Percentiles rank a stretch among this genome's conserved stretches.
phyloP scores from a whole-genome alignment of 1,139 yeast genomes.

The Blastobotrys persicus region DNA sequence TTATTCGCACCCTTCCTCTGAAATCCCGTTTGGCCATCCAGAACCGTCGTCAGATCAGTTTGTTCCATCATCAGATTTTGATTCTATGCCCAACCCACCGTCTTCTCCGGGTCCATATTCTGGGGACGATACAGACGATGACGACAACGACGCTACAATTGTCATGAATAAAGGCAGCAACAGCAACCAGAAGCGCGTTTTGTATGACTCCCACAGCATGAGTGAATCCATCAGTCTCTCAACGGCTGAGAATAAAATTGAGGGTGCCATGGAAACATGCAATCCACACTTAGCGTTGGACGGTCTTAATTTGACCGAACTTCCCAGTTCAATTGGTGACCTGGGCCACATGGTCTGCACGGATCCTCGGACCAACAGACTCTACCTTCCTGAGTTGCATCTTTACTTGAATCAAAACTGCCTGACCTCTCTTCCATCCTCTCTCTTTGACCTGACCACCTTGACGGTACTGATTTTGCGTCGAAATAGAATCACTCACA shows the following conservation, averaged over 20 bases:
- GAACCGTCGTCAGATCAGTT: neutral
- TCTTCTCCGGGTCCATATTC: conserved; percentile 1
- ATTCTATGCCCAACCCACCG: neutral
- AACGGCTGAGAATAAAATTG: conserved; percentile 19
- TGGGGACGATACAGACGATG: neutral
- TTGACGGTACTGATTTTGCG: conserved; percentile 56
- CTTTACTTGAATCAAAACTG: conserved; percentile 52
- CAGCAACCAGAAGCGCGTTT: neutral
- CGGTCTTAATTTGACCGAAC: conserved; percentile 41
- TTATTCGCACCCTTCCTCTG: conserved; percentile 5
- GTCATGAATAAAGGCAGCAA: neutral
- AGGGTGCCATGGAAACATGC: conserved; percentile 39
- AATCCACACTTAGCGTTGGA: conserved; percentile 44
- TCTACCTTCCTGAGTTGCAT: conserved; percentile 38
- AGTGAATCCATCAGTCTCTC: neutral
- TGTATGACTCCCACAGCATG: conserved; percentile 5
- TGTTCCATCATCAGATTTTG: neutral
- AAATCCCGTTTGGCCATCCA: neutral
- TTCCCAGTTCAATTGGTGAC: conserved; percentile 59
- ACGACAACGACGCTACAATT: conserved; percentile 3
- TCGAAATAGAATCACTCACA: conserved; percentile 46
- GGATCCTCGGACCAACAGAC: conserved; percentile 15
- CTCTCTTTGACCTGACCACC: conserved; percentile 49
- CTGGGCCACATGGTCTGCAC: conserved; percentile 46
- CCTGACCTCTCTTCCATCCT: conserved; percentile 51